phyloP scores from a whole-genome alignment of 768 basidiomycete species.

The Serendipita indica region DNA sequence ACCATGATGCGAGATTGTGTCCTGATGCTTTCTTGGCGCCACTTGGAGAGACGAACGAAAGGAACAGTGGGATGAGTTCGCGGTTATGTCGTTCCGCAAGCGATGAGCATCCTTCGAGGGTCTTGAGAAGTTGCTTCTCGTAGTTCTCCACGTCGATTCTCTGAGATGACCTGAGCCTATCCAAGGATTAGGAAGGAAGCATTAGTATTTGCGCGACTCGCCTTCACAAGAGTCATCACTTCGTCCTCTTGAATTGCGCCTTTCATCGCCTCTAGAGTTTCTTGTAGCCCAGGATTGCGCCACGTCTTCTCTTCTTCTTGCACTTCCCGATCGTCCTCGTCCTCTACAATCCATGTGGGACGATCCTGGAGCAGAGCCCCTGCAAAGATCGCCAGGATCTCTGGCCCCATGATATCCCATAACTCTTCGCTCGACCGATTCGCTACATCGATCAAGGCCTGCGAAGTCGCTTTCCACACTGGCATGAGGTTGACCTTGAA shows the following conservation, averaged over 20 bases:
- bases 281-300: constrained; percentile 62
- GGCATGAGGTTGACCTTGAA: constrained; percentile 89
- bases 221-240: not conserved
- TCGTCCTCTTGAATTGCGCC: not conserved
- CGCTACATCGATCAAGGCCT: constrained; percentile 41
- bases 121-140: constrained; percentile 61
- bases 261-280: constrained; percentile 22
- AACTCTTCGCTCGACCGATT: constrained; percentile 49
- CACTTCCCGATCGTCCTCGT: constrained; percentile 20
- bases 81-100: constrained; percentile 80
- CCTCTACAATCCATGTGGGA: constrained; percentile 21
- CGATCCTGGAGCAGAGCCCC: not conserved
- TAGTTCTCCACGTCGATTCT: constrained; percentile 64
- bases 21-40: constrained; percentile 24
- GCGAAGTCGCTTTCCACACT: constrained; percentile 69
- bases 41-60: constrained; percentile 25
- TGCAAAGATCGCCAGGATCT: constrained; percentile 31
- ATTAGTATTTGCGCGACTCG: no score
- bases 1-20: constrained; percentile 55
- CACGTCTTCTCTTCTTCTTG: constrained; percentile 62
- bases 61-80: constrained; percentile 73
- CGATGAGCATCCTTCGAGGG: constrained; percentile 50
- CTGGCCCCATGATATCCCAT: constrained; percentile 55
- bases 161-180: constrained; percentile 26
- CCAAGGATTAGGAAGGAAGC: not conserved